Evolutionary conservation across 2,329 filamentous ascomycete species (phyloP).

Genomic region (Chrysoporthe deuterocubensis): DNA sequence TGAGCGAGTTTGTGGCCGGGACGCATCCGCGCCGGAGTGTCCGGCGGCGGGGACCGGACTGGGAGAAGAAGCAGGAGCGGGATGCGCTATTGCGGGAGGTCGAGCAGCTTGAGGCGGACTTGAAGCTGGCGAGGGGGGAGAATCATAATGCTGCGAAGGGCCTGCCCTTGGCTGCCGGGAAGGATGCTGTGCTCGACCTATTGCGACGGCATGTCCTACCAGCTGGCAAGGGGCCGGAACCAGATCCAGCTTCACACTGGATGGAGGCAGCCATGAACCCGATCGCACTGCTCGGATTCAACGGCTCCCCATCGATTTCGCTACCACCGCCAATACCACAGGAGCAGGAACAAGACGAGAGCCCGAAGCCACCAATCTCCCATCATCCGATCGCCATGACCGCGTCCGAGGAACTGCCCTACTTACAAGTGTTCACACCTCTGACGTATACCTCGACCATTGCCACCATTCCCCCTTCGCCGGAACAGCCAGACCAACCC

Average conservation of each 20-base stretch:
- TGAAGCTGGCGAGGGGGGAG: slow-evolving; percentile 60
- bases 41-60: slow-evolving; percentile 45
- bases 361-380: slow-evolving; percentile 53
- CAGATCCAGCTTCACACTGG: slow-evolving; percentile 45
- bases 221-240: slow-evolving; percentile 37
- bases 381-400: slow-evolving; percentile 69
- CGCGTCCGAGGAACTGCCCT: slow-evolving; percentile 68
- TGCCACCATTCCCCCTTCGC: slow-evolving; percentile 45
- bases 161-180: slow-evolving; percentile 13
- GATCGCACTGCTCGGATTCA: slow-evolving; percentile 56
- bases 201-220: slow-evolving; percentile 48
- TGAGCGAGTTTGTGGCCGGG: slow-evolving; percentile 27
- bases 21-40: slow-evolving; percentile 42
- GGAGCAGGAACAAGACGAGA: slow-evolving; percentile 37
- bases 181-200: slow-evolving; percentile 45
- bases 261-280: slow-evolving; percentile 56
- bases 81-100: slow-evolving; percentile 61
- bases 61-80: slow-evolving; percentile 55
- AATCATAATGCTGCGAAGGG: slow-evolving; percentile 47
- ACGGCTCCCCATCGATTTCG: slow-evolving; percentile 7
- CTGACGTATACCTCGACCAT: slow-evolving; percentile 64
- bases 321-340: slow-evolving; percentile 25
- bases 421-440: slow-evolving; percentile 72
- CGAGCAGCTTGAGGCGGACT: slow-evolving; percentile 59
- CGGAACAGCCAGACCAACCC: slow-evolving; percentile 34